phyloP scores from a whole-genome alignment of 257 asterid genomes.

The Primulina eburnea region DNA sequence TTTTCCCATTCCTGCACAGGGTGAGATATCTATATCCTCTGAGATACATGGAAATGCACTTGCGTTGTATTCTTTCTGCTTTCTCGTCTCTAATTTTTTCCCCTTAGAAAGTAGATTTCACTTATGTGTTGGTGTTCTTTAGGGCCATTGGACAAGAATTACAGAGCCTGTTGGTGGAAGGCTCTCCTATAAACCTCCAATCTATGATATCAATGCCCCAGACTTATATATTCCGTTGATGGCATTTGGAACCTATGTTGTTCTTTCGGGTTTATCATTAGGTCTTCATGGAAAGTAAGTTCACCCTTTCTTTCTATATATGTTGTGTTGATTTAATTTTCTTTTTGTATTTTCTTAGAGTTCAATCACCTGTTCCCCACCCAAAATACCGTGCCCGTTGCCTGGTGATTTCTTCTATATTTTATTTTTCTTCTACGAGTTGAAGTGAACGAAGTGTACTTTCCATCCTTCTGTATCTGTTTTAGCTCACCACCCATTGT shows the following conservation, averaged over 20 bases:
- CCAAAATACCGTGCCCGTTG: background rate
- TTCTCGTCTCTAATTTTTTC: background rate
- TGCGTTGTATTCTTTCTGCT: constrained; percentile 1
- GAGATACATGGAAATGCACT: background rate
- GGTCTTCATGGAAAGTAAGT: constrained; percentile 58
- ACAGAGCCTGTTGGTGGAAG: constrained; percentile 59
- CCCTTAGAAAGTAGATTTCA: background rate
- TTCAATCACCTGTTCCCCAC: too few relatives aligned
- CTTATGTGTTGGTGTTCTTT: constrained; percentile 17
- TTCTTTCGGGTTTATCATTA: constrained; percentile 48
- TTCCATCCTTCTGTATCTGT: background rate
- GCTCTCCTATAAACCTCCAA: constrained; percentile 56
- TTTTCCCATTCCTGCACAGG: constrained; percentile 58
- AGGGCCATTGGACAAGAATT: constrained; percentile 65
- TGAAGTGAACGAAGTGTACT: background rate
- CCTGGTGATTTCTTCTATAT: background rate
- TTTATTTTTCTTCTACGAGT: background rate
- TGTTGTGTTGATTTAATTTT: background rate
- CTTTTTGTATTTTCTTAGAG: background rate
- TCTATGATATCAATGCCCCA: constrained; percentile 56
- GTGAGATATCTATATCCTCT: constrained; percentile 30
- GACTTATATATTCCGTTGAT: constrained; percentile 55
- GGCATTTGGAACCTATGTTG: constrained; percentile 56
- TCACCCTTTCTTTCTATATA: background rate
- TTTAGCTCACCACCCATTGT: background rate